Conservation (phyloP, 2,329 filamentous ascomycete genomes). For the Fusarium anthophilum region DNA sequence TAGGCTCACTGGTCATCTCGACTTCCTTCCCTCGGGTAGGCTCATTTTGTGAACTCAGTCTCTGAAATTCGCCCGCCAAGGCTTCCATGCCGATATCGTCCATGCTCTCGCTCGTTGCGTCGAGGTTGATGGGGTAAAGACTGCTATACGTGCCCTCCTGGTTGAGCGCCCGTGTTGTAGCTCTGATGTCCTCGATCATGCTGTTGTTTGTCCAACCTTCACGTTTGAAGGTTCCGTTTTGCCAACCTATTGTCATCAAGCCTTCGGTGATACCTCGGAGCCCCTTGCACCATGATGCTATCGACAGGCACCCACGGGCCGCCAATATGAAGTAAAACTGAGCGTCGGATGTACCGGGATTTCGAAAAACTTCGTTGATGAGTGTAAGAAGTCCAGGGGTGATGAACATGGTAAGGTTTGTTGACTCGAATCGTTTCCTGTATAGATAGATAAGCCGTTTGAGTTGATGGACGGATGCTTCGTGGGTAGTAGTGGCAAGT, state of each 20-base stretch:
- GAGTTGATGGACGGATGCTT: background rate
- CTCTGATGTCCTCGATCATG: conserved; percentile 1
- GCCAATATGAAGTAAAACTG: conserved; percentile 11
- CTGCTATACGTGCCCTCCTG: conserved; percentile 2
- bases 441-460: conserved; percentile 3
- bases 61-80: background rate
- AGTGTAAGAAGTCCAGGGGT: background rate
- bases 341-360: background rate
- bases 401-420: conserved; percentile 1
- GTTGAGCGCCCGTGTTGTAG: background rate
- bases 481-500: background rate
- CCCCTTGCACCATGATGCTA: conserved; percentile 19
- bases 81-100: conserved; percentile 12
- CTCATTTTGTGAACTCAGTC: background rate
- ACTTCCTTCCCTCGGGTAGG: background rate
- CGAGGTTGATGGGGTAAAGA: conserved; percentile 7
- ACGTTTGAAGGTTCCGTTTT: background rate
- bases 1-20: background rate
- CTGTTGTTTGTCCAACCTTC: background rate
- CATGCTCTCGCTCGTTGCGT: conserved; percentile 5
- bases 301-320: background rate
- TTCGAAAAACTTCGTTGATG: conserved; percentile 5
- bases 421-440: conserved; percentile 9
- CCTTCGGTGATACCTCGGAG: conserved; percentile 4
- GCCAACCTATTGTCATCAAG: conserved; percentile 7